Percentiles rank a stretch among this genome's conserved stretches.
Evolutionary conservation across 768 basidiomycete species (phyloP).

Genomic region (Tulasnella sp.): DNA sequence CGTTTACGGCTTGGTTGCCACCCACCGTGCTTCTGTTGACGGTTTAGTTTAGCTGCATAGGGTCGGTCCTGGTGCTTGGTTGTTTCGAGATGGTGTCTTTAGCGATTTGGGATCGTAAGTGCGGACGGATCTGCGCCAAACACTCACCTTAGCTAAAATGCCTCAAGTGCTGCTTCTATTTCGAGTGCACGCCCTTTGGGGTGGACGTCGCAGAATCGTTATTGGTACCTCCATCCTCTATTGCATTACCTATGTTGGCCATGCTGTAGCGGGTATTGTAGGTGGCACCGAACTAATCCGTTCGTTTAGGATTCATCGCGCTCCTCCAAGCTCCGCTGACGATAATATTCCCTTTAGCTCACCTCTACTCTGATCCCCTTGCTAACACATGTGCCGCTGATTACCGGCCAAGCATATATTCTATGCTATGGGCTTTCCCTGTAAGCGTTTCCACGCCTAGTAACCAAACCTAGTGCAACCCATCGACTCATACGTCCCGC

Average conservation of each 20-base stretch:
- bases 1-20: not conserved
- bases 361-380: not conserved
- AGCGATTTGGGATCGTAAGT: not conserved
- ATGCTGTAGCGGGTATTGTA: not conserved
- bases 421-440: not conserved
- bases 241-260: not conserved
- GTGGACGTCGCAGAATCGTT: not conserved
- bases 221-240: not conserved
- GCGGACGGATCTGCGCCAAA: too few relatives aligned
- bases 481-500: not conserved
- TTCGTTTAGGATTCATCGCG: not conserved
- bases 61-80: not conserved
- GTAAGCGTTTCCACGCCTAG: not conserved
- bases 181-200: not conserved
- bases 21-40: not conserved
- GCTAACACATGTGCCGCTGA: not conserved
- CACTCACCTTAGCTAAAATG: not conserved
- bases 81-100: not conserved
- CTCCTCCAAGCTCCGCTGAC: not conserved
- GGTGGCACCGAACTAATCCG: not conserved
- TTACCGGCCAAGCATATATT: not conserved
- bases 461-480: not conserved
- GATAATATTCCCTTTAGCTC: not conserved
- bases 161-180: not conserved
- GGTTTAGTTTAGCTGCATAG: too few relatives aligned